Evolutionary conservation across 805 yeast species (phyloP), one percentile per base, ranked within the genome.

Genomic region (Pichia californica): DNA sequence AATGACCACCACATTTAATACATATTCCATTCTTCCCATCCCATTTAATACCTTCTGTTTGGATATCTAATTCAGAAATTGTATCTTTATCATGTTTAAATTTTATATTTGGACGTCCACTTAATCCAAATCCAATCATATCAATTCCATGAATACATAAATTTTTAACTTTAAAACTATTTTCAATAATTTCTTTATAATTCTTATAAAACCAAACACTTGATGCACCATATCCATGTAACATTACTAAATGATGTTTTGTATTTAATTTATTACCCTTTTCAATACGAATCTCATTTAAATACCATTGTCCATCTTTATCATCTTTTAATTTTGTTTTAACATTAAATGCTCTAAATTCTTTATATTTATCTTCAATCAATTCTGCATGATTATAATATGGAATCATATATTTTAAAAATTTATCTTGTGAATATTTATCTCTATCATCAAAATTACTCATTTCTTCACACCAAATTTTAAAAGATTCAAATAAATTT

Each of bases 211-310:
- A 76, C 59, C 79, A 74, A 2, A 80, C 80, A 15, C 67, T 56
- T 0, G 77, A 67, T 1, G 81, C 79, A 0, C 77, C 81, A 56
- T 73, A 76, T 0, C 82, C 82, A 52, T 76, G 82, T 18, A 76
- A 44, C 61, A 76, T 69, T 3, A 75, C 81, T 19, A 76, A 48
- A 53, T 74, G 73, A n/a, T 26, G 21, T n/a, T 35, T 16, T 15
- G 38, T 41, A 11, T 16, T 16, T 14, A 5, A 7, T 7, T 16
- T 33, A 8, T 9, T n/a, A 19, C 15, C 7, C 33, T 56, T 55
- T 27, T 56, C 58, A 8, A 56, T 45, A 29, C 59, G 44, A 3
- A 60, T 46, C 34, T 62, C 67, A 44, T 58, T 62, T 15, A 62
- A 19, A 28, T 41, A 45, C 49, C 49, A 45, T 31, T 48, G 49